Evolutionary conservation across 2,329 filamentous ascomycete species (phyloP).

Genomic region (Fusarium chaquense): DNA sequence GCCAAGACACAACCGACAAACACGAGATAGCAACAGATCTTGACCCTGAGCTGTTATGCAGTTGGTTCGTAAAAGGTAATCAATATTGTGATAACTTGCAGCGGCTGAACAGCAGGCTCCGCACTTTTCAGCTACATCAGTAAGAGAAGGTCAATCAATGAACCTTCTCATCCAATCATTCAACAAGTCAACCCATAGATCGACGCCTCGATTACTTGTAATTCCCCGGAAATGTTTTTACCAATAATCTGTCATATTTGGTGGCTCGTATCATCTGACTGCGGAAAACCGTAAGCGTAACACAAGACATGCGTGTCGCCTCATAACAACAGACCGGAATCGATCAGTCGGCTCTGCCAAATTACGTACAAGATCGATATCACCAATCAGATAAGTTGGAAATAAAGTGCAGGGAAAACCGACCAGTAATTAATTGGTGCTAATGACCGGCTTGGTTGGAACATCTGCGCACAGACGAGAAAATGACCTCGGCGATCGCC

Average conservation of each 20-base stretch:
- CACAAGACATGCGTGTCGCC: not conserved
- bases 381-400: not conserved
- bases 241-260: not conserved
- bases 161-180: not conserved
- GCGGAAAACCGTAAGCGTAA: not conserved
- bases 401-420: fast-evolving
- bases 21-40: not conserved
- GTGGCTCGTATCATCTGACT: not conserved
- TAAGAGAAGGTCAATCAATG: not conserved
- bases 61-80: not conserved
- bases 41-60: not conserved
- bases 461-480: not conserved
- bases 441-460: not conserved
- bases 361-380: not conserved
- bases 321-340: not conserved
- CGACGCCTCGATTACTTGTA: not conserved
- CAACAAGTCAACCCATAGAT: not conserved
- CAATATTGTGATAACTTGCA: not conserved
- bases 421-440: not conserved
- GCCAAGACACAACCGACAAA: fast-evolving
- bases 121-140: not conserved
- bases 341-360: not conserved
- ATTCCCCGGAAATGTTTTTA: no score
- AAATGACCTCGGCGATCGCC: not conserved
- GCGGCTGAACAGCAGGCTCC: not conserved